Base-by-base conservation (phyloP, 2,329 filamentous ascomycete species). In the Fusarium scirpi region DNA sequence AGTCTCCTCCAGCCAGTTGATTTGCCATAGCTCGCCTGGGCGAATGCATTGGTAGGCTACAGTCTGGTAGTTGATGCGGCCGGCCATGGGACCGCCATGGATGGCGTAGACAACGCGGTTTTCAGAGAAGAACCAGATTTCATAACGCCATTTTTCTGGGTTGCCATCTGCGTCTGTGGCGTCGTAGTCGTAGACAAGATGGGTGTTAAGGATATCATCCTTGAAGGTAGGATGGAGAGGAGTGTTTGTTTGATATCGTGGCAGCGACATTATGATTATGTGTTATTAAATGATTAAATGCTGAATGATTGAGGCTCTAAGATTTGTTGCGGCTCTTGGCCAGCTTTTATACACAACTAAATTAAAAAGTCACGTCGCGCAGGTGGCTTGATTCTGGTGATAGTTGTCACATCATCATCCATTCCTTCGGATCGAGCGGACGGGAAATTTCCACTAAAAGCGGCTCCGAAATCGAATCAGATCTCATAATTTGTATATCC, bases 1-100 rank as follows among this genome's bases (percentile, higher is more conserved):
- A 1, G 87, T 89, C 76, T 89, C 87, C 62, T 89, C 86, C 2
- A 89, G 82, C 86, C 86, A 89, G 63, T 86, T 89, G 67, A 85
- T 83, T 70, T 89, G 87, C 87, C 87, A 89, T 1, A 89, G 73
- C 74, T 89, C 87, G 3, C 85, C 85, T 1, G 85, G 83, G 0
- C 87, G 82, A 29, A 89, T 83, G 75, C 87, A 89, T 72, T 89
- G 86, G 70, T 86, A 89, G 2, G 83, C 85, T 15, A 82, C 85
- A 2, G 82, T 81, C 69, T 88, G 86, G 74, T 83, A 87, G 75
- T 87, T 87, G 54, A 79, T 77, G 5, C 85, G 81, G 4, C 86
- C 85, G 1, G 83, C 83, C 87, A 89, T 89, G 5, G 87, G 87
- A 0, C 87, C 87, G 6, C 87, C 86, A 68, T 89, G 86, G 58